Base-by-base conservation (phyloP, 192 early-diverging fungal genomes). In the Powellomyces hirtus region DNA sequence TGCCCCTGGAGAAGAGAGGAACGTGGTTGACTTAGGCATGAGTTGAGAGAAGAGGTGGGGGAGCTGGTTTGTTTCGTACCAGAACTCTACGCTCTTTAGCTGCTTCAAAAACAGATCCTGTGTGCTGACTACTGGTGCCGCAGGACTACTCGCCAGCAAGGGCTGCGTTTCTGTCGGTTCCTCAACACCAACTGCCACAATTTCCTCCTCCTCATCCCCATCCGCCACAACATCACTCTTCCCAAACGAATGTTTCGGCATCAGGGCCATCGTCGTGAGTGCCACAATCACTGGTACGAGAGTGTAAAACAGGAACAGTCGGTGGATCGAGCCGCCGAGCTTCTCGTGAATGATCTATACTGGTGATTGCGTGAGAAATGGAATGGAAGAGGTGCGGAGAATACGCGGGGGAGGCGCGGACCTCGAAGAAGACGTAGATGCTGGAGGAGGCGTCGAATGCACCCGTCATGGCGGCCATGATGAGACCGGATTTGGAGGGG, bases 381-480 rank as follows among this genome's bases (percentile, higher is more conserved):
- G n/a, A n/a, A n/a, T n/a, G n/a, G n/a, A n/a, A n/a, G n/a, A n/a
- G n/a, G n/a, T n/a, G n/a, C n/a, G n/a, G n/a, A n/a, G 55, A 29
- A 18, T 57, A 18, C 20, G 22, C 2, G n/a, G n/a, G n/a, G n/a
- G n/a, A n/a, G n/a, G n/a, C n/a, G n/a, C n/a, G n/a, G n/a, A n/a
- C n/a, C n/a, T 8, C 53, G 18, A 67, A 67, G 27, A 67, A 37
- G 20, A 57, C 16, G 34, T 58, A 67, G 0, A 67, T 58, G 34
- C 34, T 58, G 13, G 52, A 57, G 35, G 52, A 57, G 5, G 65
- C 65, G 42, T 67, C 65, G 42, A 67, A 67, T 18, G 65, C 65
- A 10, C 65, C 65, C 26, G 65, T 67, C 52, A 67, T 29, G 6
- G 65, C 65, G n/a, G 65, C 65, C 65, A 67, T 67, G 50, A 67